These are phyloP conservation scores for Escovopsis weberi DNA, from an alignment of 2,329 filamentous ascomycete genomes.

Conservation along the genomic window DNA sequence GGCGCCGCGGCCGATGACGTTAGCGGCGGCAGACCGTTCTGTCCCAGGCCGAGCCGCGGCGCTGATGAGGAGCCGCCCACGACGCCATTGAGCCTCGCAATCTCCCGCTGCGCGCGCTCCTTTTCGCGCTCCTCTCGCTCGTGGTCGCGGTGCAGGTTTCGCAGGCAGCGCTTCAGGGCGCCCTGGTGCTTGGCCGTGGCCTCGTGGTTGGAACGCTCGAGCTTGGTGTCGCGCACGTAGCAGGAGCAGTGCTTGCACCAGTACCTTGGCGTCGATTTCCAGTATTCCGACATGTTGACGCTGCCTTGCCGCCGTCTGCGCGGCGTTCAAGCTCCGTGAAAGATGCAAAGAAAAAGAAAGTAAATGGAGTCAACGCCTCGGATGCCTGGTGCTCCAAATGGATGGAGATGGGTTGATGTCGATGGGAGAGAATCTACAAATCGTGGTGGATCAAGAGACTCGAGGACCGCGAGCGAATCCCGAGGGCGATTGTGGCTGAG, in stretches of 20 bases:
- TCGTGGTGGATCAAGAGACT: too few relatives aligned
- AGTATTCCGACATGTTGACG: conserved; percentile 76
- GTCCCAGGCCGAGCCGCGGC: too few relatives aligned
- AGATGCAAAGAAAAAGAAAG: neutral
- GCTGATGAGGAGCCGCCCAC: conserved; percentile 34
- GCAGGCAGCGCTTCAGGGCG: conserved; percentile 75
- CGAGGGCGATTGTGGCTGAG: too few relatives aligned
- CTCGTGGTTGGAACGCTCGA: conserved; percentile 83
- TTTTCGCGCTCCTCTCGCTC: conserved; percentile 70
- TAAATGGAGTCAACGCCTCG: too few relatives aligned
- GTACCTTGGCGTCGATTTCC: conserved; percentile 95
- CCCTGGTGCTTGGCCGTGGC: conserved; percentile 72
- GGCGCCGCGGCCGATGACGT: conserved; percentile 5
- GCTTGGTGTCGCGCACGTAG: conserved; percentile 79
- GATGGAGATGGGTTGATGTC: too few relatives aligned
- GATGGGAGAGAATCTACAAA: too few relatives aligned
- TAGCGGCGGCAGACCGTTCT: too few relatives aligned
- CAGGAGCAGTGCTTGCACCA: conserved; percentile 96
- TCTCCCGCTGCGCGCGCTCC: conserved; percentile 68
- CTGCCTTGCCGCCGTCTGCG: neutral
- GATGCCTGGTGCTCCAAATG: too few relatives aligned
- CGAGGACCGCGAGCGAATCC: too few relatives aligned
- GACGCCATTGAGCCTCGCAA: conserved; percentile 71
- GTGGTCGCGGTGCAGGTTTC: conserved; percentile 73
- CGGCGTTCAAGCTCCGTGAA: neutral